Evolutionary conservation across 2,329 filamentous ascomycete genomes (phyloP), one percentile per base, ranked within the genome.

Genomic region (Fusarium zealandicum): DNA sequence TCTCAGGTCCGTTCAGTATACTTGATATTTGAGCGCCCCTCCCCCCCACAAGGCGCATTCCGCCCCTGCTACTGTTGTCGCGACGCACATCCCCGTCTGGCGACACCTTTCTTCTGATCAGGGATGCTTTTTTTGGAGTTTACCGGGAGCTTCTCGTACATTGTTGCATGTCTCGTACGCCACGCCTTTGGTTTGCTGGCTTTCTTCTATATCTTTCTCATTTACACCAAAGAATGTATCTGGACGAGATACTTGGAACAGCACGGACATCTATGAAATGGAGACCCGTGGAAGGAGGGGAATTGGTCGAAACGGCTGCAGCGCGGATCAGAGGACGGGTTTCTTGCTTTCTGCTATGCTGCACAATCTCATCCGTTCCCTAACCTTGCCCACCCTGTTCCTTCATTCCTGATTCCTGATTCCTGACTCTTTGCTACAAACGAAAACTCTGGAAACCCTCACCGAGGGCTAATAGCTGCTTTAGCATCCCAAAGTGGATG

Each of bases 311-410:
- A 46, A 53, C 38, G 57, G 60, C 43, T 59, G 64, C 65, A 68
- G 64, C 61, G 55, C 57, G 61, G 59, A 58, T 61, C 49, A 51
- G 59, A 59, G 64, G 59, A 65, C 57, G 54, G 62, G 64, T 56
- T 57, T 65, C 49, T 63, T 68, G 65, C 63, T 68, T 67, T 67
- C 65, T 68, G 65, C 61, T 65, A 57, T 68, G 65, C 64, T 68
- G 59, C 66, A 63, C 59, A 64, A 67, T 65, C 48, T 56, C 64
- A 67, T 59, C 65, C 59, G 58, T 59, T 56, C 65, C 65, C 55
- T 52, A 30, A 36, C 54, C 55, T 62, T 53, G 42, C 41, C 42
- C 54, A 50, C 31, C 46, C 25, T 54, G 51, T 43, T 42, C 44
- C 48, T 52, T 42, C 45, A 51, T 53, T 50, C 37, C 31, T 39